Evolutionary conservation across 441 rosid species (phyloP), one percentile per base, ranked within the genome.

Genomic region (Erysimum cheiri): DNA sequence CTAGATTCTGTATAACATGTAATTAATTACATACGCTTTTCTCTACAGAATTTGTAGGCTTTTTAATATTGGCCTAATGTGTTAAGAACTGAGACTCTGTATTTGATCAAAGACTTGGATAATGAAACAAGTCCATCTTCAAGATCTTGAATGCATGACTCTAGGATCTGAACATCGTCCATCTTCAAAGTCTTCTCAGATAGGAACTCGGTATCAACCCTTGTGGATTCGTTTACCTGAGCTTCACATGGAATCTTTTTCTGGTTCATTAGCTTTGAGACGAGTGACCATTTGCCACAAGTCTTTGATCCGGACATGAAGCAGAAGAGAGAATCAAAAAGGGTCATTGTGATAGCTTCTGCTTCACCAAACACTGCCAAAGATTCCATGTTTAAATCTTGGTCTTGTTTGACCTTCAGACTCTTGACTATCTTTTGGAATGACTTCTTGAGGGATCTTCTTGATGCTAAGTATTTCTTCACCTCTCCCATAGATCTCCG

Each of bases 291-390:
- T 68, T 68, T 68, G 9, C 69, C 1, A 52, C 64, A 56, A 46
- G 41, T 4, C 46, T 64, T 77, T 46, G 71, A 22, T 35, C 77
- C 84, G 5, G 57, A 73, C 60, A 81, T 71, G 29, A 62, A 63
- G 59, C 56, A 64, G 39, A 82, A 57, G 7, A 83, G 66, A 11
- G 87, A 82, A 37, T 78, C 77, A n/a, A 82, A 77, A 5, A 77
- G 65, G 2, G 47, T 0, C 3, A 73, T n/a, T 9, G 85, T 78
- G 3, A 64, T 29, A 4, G 59, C 75, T 67, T 83, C 73, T 6
- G 71, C 81, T 39, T 79, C 82, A 46, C 50, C 76, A 35, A 80
- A 68, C 1, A 46, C 33, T 4, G 12, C 49, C 49, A 64, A 46
- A 36, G 64, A 24, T 47, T 46, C 60, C 15, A 70, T 15, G 6